A percentile compares a stretch with the other conserved stretches of the same genome.
Conservation (phyloP, 345 rosid genomes). For the Populus ilicifolia region DNA sequence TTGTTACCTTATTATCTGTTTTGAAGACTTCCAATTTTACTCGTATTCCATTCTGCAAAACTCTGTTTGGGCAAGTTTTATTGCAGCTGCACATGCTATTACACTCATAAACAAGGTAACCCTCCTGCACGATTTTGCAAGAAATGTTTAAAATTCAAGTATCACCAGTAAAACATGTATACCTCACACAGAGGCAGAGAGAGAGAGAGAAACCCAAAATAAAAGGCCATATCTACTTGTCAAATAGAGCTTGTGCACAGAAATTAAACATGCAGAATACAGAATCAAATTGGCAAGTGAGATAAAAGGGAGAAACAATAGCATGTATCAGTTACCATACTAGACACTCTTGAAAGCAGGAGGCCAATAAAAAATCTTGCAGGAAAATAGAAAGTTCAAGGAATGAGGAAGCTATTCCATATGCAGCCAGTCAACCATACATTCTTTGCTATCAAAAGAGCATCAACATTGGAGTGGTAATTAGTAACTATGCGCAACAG, state of each 20-base stretch:
- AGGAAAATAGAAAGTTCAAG: not conserved
- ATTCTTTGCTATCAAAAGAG: not conserved
- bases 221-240: not conserved
- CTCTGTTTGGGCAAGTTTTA: conserved; percentile 75
- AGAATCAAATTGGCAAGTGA: not conserved
- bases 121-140: conserved; percentile 62
- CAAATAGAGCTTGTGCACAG: not conserved
- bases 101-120: conserved; percentile 98
- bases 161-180: not conserved
- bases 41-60: conserved; percentile 78
- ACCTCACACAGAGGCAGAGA: not conserved
- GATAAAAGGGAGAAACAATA: not conserved
- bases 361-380: not conserved
- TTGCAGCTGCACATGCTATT: conserved; percentile 72
- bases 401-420: not conserved
- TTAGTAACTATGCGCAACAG: not conserved
- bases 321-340: not conserved
- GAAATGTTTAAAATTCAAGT: conserved; percentile 9
- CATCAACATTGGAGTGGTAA: not conserved
- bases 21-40: conserved; percentile 74
- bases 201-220: not conserved
- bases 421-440: not conserved
- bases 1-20: conserved; percentile 68
- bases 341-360: not conserved
- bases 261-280: not conserved